Percentiles rank a stretch among this genome's conserved stretches.
Conservation (phyloP, 306 rosid species). For the Cyamopsis tetragonoloba region DNA sequence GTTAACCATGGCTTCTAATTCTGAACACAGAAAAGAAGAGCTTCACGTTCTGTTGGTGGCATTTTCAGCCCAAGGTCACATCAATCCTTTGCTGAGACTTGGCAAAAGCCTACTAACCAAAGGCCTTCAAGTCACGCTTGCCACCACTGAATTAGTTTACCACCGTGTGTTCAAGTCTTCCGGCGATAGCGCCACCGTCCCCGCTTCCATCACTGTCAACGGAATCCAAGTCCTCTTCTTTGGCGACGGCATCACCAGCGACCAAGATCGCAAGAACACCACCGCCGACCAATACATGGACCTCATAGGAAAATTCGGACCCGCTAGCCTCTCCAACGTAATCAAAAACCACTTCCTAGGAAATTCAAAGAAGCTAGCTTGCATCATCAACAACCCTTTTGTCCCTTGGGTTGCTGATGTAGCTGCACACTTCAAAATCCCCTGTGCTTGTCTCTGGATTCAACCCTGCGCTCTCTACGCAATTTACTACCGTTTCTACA, state of each 20-base stretch:
- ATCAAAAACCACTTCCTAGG: conserved; percentile 29
- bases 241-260: conserved; percentile 26
- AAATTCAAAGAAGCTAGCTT: conserved; percentile 21
- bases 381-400: conserved; percentile 49
- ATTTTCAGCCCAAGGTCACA: conserved; percentile 50
- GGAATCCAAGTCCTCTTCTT: conserved; percentile 40
- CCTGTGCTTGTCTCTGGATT: conserved; percentile 54
- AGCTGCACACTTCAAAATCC: conserved; percentile 31
- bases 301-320: conserved; percentile 26
- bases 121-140: conserved; percentile 52
- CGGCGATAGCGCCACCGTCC: conserved; percentile 12
- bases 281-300: conserved; percentile 29
- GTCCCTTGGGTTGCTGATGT: conserved; percentile 51
- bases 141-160: conserved; percentile 45
- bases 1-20: conserved; percentile 16
- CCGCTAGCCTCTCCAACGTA: conserved; percentile 27
- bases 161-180: conserved; percentile 33
- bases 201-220: conserved; percentile 23
- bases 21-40: background rate
- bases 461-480: conserved; percentile 50
- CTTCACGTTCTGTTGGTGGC: conserved; percentile 45
- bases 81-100: conserved; percentile 44
- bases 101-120: conserved; percentile 28
- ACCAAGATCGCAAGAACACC: background rate
- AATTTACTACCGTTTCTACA: conserved; percentile 42